A percentile compares a stretch with the other conserved stretches of the same genome.
phyloP scores from a whole-genome alignment of 352 stramenopile species.

The Elongisporangium anandrum region DNA sequence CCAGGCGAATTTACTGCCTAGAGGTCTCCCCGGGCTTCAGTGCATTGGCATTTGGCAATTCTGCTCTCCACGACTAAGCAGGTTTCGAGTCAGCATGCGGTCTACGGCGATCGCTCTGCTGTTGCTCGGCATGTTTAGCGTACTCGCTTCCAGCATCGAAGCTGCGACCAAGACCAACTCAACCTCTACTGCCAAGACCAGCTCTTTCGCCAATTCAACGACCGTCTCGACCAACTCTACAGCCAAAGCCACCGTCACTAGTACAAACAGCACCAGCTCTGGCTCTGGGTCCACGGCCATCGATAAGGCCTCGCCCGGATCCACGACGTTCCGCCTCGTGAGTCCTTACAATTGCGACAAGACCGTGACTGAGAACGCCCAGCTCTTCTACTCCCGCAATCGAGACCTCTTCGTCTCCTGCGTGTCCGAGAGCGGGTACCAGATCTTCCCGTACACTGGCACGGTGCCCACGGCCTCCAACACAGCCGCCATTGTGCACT shows the following conservation, averaged over 20 bases:
- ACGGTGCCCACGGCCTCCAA: constrained; percentile 37
- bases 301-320: constrained; percentile 31
- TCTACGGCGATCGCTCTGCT: not conserved
- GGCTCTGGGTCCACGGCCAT: constrained; percentile 5
- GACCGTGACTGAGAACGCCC: constrained; percentile 32
- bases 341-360: constrained; percentile 32
- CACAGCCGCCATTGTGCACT: constrained; percentile 27
- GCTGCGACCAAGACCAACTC: not conserved
- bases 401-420: constrained; percentile 44
- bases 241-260: not conserved
- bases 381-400: constrained; percentile 55
- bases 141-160: not conserved
- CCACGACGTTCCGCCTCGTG: constrained; percentile 45
- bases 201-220: not conserved
- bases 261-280: not conserved
- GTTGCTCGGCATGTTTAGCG: not conserved
- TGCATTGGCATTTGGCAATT: not conserved
- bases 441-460: constrained; percentile 52
- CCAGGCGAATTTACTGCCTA: not conserved
- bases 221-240: not conserved
- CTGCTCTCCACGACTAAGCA: not conserved
- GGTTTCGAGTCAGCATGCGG: not conserved
- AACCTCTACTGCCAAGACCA: not conserved
- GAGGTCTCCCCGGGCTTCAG: not conserved
- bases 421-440: constrained; percentile 40